phyloP scores from a whole-genome alignment of 129 eudicot species.

The Centella asiatica region DNA sequence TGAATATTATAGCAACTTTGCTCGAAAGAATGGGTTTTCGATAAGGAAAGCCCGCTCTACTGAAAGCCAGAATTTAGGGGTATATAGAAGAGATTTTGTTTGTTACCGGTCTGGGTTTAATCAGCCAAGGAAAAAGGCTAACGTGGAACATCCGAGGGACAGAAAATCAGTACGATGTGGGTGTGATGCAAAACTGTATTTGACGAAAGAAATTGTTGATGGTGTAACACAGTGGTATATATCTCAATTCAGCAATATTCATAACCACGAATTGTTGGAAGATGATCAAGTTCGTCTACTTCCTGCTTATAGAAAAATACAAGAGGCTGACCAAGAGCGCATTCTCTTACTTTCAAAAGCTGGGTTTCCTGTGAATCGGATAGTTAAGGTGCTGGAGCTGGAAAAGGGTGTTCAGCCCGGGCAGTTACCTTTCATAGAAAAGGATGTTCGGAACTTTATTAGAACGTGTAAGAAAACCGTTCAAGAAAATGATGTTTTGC shows the following conservation, averaged over 20 bases:
- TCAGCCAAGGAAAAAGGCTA: constrained; percentile 72
- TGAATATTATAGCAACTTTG: constrained; percentile 61
- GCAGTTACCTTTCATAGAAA: constrained; percentile 67
- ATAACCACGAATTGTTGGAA: constrained; percentile 68
- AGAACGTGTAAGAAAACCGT: constrained; percentile 64
- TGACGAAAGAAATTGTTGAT: constrained; percentile 61
- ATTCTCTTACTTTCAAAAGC: constrained; percentile 68
- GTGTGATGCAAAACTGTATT: constrained; percentile 69
- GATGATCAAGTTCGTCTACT: constrained; percentile 77
- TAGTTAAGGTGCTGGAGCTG: constrained; percentile 55
- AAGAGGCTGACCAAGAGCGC: constrained; percentile 79
- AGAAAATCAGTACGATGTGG: constrained; percentile 72
- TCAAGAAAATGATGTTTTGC: constrained; percentile 65
- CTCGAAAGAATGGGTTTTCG: constrained; percentile 66
- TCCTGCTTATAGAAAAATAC: constrained; percentile 71
- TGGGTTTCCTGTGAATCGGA: constrained; percentile 70
- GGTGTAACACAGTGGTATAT: constrained; percentile 58
- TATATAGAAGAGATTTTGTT: constrained; percentile 70
- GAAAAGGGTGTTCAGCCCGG: constrained; percentile 78
- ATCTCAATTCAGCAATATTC: constrained; percentile 71
- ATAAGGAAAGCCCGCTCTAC: constrained; percentile 73
- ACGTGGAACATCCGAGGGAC: constrained; percentile 75
- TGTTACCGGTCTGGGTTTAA: constrained; percentile 74
- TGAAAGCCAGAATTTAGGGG: constrained; percentile 69
- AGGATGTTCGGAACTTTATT: constrained; percentile 72